Conservation (phyloP, 108 stramenopile genomes). For the Stephanodiscus minutulus region DNA sequence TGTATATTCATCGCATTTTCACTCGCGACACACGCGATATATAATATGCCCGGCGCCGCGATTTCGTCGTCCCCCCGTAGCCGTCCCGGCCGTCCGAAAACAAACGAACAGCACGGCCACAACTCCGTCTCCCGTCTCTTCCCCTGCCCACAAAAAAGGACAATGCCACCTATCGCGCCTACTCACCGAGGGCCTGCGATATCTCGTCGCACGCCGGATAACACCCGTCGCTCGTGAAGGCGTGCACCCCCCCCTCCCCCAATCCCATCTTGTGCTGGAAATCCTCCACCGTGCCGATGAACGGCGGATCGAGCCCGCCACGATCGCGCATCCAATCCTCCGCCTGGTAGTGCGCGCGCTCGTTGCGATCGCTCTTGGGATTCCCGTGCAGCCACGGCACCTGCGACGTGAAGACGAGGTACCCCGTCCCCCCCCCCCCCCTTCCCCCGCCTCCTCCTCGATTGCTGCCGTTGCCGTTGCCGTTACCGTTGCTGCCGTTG, state of each 20-base stretch:
- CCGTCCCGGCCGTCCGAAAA: no score
- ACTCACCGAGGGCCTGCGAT: constrained; percentile 11
- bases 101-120: no score
- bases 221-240: constrained; percentile 5
- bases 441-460: no score
- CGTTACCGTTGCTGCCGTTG: neutral
- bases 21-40: no score
- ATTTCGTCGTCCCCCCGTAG: no score
- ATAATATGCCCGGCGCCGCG: no score
- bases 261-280: constrained; percentile 2
- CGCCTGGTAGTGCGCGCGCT: neutral
- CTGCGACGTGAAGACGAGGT: constrained; percentile 2
- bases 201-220: neutral
- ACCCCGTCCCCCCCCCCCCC: neutral
- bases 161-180: neutral
- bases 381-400: constrained; percentile 3
- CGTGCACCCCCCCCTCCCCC: neutral
- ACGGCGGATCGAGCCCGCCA: neutral
- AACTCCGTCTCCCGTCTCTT: neutral
- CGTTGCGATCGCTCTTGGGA: neutral
- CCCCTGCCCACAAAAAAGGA: neutral
- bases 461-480: neutral
- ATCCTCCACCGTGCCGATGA: neutral
- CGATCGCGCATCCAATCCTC: neutral
- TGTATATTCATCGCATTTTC: no score